Evolutionary conservation across 2,329 filamentous ascomycete species (phyloP).

Genomic region (Sclerotinia spermophila): DNA sequence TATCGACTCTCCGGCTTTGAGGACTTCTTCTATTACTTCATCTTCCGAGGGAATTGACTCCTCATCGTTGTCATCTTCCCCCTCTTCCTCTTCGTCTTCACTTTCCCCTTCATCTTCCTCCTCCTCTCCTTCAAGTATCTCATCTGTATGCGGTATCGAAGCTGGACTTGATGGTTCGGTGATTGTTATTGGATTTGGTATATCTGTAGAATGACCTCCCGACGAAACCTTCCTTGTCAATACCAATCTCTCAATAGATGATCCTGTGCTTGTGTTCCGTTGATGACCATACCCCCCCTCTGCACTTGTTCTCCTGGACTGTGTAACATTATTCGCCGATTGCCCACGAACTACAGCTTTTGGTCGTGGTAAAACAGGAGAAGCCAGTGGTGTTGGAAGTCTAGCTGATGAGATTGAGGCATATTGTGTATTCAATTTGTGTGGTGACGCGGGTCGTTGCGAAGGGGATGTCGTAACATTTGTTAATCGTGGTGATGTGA

Average conservation of each 20-base stretch:
- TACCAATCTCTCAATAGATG: slow-evolving; percentile 26
- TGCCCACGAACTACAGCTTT: slow-evolving; percentile 25
- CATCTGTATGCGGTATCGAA: slow-evolving; percentile 30
- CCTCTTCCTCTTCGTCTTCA: slow-evolving; percentile 22
- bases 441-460: slow-evolving; percentile 43
- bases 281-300: slow-evolving; percentile 29
- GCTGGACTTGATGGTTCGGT: slow-evolving; percentile 24
- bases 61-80: slow-evolving; percentile 14
- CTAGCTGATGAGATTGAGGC: slow-evolving; percentile 28
- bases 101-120: background rate
- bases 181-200: slow-evolving; percentile 22
- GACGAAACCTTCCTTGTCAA: slow-evolving; percentile 27
- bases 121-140: slow-evolving; percentile 17
- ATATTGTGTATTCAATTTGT: slow-evolving; percentile 41
- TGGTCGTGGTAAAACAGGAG: slow-evolving; percentile 29
- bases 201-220: slow-evolving; percentile 24
- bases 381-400: slow-evolving; percentile 27
- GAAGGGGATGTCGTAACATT: slow-evolving; percentile 23
- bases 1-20: slow-evolving; percentile 51
- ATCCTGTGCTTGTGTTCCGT: slow-evolving; percentile 31
- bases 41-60: slow-evolving; percentile 15
- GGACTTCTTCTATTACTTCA: slow-evolving; percentile 45
- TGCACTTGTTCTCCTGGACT: slow-evolving; percentile 27
- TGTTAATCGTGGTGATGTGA: slow-evolving; percentile 41
- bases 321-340: slow-evolving; percentile 28